These are phyloP conservation scores for Fennellomyces sp. DNA, from an alignment of 371 early-diverging fungal species.

Conservation along the genomic window DNA sequence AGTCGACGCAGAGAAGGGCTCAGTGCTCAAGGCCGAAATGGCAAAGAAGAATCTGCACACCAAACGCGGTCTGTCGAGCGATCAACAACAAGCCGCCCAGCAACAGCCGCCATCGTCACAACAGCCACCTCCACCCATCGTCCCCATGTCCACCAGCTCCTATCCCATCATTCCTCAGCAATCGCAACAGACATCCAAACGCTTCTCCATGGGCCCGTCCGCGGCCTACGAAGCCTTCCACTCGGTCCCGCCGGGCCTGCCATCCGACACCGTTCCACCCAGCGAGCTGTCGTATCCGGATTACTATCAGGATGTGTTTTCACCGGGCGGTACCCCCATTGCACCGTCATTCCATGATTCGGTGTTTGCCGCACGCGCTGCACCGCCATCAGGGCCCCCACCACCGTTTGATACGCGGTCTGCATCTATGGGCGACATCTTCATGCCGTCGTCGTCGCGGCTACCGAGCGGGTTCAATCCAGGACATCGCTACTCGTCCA, in stretches of 20 bases:
- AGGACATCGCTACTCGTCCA: slow-evolving; percentile 21
- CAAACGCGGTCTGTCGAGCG: slow-evolving; percentile 44
- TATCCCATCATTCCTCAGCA: slow-evolving; percentile 29
- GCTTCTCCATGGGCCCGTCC: slow-evolving; percentile 1
- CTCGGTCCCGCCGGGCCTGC: slow-evolving; percentile 40
- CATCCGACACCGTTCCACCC: slow-evolving; percentile 51
- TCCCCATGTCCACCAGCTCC: slow-evolving; percentile 21
- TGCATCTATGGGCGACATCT: slow-evolving; percentile 14
- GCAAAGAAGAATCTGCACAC: slow-evolving; percentile 91
- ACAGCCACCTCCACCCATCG: slow-evolving; percentile 6
- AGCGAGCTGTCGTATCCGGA: slow-evolving; percentile 50
- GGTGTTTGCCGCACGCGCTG: slow-evolving; percentile 23
- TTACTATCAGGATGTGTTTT: slow-evolving; percentile 46
- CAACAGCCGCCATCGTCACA: not conserved
- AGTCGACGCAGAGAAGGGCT: slow-evolving; percentile 83
- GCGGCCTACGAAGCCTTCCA: slow-evolving; percentile 50
- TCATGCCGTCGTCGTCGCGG: slow-evolving; percentile 13
- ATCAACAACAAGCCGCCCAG: slow-evolving; percentile 11
- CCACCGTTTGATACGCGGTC: slow-evolving; percentile 7
- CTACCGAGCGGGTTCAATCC: slow-evolving; percentile 14
- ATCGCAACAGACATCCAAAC: slow-evolving; percentile 22
- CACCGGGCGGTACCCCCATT: slow-evolving; percentile 21
- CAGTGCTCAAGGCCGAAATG: slow-evolving; percentile 88
- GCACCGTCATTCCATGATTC: slow-evolving; percentile 13
- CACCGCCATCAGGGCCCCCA: slow-evolving; percentile 6